Conservation (phyloP, 805 yeast species). For the Candida krabiensis region DNA sequence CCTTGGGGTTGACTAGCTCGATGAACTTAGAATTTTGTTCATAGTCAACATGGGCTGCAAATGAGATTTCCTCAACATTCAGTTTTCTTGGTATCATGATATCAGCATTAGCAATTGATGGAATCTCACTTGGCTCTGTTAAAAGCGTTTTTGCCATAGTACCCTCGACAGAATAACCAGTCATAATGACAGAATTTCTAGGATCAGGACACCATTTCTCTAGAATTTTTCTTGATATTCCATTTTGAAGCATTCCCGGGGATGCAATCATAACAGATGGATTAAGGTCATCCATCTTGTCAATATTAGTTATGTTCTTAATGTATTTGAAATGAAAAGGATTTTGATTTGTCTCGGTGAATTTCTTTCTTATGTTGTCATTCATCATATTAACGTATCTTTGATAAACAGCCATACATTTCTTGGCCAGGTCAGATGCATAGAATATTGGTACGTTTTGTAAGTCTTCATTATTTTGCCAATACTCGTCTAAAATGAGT, state of each 20-base stretch:
- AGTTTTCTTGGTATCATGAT: constrained; percentile 82
- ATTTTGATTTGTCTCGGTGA: constrained; percentile 75
- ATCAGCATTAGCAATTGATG: constrained; percentile 79
- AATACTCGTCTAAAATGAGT: constrained; percentile 89
- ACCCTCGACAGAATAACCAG: constrained; percentile 98
- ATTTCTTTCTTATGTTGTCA: constrained; percentile 75
- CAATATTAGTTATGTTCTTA: constrained; percentile 74
- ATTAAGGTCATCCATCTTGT: constrained; percentile 86
- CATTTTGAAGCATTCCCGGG: constrained; percentile 98
- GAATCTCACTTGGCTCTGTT: constrained; percentile 88
- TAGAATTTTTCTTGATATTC: constrained; percentile 84
- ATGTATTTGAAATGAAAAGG: constrained; percentile 91
- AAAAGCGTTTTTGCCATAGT: constrained; percentile 91
- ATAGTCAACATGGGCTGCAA: constrained; percentile 99
- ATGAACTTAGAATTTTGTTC: constrained; percentile 91
- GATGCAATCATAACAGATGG: constrained; percentile 96
- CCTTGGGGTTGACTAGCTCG: constrained; percentile 79
- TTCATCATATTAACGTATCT: constrained; percentile 98
- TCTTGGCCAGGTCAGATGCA: constrained; percentile 90
- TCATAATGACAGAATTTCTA: constrained; percentile 79
- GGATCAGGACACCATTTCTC: constrained; percentile 99
- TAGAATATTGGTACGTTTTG: constrained; percentile 82
- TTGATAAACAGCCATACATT: constrained; percentile 96
- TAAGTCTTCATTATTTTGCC: constrained; percentile 82
- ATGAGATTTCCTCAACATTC: constrained; percentile 88